A percentile compares a stretch with the other conserved stretches of the same genome.
Conservation (phyloP, 352 stramenopile genomes). For the Phytophthora hibernalis region DNA sequence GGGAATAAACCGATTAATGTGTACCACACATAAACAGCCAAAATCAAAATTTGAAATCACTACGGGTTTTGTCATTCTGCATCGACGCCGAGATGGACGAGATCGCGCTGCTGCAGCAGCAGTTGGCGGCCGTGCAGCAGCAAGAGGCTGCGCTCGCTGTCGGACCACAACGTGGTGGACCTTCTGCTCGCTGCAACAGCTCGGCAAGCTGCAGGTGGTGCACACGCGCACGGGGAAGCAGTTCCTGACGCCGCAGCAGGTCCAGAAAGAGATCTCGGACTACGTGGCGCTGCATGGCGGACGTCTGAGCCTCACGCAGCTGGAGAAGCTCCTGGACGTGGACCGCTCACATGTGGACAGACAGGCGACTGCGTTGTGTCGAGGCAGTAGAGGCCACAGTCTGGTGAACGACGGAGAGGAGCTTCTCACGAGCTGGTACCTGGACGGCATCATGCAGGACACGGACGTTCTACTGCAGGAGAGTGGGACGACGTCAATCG, state of each 20-base stretch:
- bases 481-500: slow-evolving; percentile 67
- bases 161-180: slow-evolving; percentile 86
- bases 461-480: slow-evolving; percentile 82
- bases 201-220: slow-evolving; percentile 80
- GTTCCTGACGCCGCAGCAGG: slow-evolving; percentile 75
- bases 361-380: slow-evolving; percentile 57
- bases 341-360: slow-evolving; percentile 78
- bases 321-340: slow-evolving; percentile 75
- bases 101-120: slow-evolving; percentile 81
- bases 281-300: slow-evolving; percentile 72
- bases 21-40: no score
- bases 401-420: slow-evolving; percentile 82
- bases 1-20: no score
- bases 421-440: slow-evolving; percentile 81
- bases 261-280: slow-evolving; percentile 81
- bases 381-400: slow-evolving; percentile 32
- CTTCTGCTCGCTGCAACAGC: slow-evolving; percentile 72
- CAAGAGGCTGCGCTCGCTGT: slow-evolving; percentile 78
- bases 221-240: slow-evolving; percentile 85
- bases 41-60: no score
- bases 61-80: no score
- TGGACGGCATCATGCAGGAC: slow-evolving; percentile 88
- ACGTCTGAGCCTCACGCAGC: slow-evolving; percentile 68
- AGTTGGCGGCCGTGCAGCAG: slow-evolving; percentile 83
- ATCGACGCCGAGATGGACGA: slow-evolving; percentile 86